Evolutionary conservation across 352 stramenopile species (phyloP).

Genomic region (Pythium coloratum): DNA sequence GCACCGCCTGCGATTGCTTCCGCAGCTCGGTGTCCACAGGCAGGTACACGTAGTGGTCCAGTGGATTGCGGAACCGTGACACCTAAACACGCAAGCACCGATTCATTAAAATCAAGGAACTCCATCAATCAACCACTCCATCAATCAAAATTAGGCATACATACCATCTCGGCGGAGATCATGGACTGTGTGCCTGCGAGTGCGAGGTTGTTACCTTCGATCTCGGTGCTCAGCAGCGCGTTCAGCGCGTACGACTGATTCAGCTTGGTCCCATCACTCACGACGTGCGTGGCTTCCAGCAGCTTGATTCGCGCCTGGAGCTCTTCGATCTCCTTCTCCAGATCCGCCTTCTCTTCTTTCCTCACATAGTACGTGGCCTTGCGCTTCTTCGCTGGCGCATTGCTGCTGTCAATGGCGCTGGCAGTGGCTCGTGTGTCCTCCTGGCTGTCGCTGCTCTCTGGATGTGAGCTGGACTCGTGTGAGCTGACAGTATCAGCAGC

Average conservation of each 20-base stretch:
- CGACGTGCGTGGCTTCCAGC: not conserved
- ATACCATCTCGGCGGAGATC: conserved; percentile 10
- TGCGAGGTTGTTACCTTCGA: conserved; percentile 7
- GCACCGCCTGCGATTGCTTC: not conserved
- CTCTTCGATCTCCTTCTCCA: conserved; percentile 1
- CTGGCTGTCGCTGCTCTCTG: too few species aligned
- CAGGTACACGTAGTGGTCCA: conserved; percentile 23
- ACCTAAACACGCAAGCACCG: not conserved
- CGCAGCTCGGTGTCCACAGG: conserved; percentile 8
- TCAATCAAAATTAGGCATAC: too few species aligned
- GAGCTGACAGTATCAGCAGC: too few species aligned
- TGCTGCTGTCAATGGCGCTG: too few species aligned
- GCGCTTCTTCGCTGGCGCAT: too few species aligned
- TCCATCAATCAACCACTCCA: too few species aligned
- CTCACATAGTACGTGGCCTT: too few species aligned
- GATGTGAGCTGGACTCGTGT: too few species aligned
- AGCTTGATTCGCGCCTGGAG: conserved; percentile 3
- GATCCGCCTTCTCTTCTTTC: too few species aligned
- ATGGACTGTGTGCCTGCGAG: conserved; percentile 16
- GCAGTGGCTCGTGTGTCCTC: too few species aligned
- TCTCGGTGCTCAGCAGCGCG: not conserved
- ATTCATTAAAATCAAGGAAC: too few species aligned
- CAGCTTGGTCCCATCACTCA: not conserved
- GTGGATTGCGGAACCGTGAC: conserved; percentile 13
- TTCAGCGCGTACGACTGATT: conserved; percentile 8